Conservation (phyloP, 371 early-diverging fungal genomes). For the Rhizopus stolonifer region DNA sequence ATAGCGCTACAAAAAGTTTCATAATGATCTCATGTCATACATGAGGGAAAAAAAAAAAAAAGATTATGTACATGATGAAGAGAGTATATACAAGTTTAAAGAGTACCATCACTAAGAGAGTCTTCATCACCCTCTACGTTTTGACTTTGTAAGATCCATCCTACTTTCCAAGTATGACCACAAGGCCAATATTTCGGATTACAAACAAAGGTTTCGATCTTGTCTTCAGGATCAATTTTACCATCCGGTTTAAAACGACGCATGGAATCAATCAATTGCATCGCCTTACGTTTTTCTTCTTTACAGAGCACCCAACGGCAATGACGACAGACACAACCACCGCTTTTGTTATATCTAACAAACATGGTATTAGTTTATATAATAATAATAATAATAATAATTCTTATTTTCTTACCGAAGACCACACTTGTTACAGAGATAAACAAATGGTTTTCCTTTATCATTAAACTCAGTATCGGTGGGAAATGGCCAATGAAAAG, state of each 20-base stretch:
- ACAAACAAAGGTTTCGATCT: constrained; percentile 44
- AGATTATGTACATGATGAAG: too few relatives aligned
- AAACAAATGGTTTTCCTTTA: constrained; percentile 47
- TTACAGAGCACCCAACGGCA: constrained; percentile 55
- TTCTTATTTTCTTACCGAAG: constrained; percentile 34
- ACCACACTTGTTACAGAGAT: constrained; percentile 57
- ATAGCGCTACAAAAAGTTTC: too few relatives aligned
- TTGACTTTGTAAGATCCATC: constrained; percentile 39
- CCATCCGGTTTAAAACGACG: constrained; percentile 36
- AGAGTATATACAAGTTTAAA: too few relatives aligned
- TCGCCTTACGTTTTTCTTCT: constrained; percentile 51
- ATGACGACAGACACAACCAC: constrained; percentile 49
- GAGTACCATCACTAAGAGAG: constrained; percentile 7
- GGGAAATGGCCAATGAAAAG: constrained; percentile 53
- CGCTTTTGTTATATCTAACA: constrained; percentile 48
- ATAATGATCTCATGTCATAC: too few relatives aligned
- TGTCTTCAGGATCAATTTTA: constrained; percentile 36
- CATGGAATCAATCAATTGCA: constrained; percentile 45
- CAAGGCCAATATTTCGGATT: constrained; percentile 52
- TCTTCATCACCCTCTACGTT: constrained; percentile 25
- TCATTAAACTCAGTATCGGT: constrained; percentile 34
- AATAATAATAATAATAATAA: not conserved
- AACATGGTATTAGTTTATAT: not conserved
- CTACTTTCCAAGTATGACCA: constrained; percentile 48
- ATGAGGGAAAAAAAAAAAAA: too few relatives aligned